These are phyloP conservation scores for Drosera spatulata DNA, from an alignment of 179 eudicot species.

Conservation along the genomic window DNA sequence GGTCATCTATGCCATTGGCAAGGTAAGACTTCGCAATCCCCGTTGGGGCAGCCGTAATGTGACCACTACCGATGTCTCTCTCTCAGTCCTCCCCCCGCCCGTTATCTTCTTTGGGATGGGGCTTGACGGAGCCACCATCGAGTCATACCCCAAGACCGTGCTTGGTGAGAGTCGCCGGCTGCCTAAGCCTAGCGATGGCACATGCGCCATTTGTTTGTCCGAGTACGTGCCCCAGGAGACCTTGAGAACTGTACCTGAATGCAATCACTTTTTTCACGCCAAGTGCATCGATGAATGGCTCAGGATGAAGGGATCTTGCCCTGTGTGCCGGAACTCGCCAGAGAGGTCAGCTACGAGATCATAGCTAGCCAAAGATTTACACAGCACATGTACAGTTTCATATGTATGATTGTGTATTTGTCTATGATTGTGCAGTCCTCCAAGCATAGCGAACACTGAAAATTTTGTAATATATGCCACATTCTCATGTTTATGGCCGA, in stretches of 20 bases:
- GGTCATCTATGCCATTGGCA: constrained; percentile 27
- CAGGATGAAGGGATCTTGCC: constrained; percentile 69
- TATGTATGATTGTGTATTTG: no score
- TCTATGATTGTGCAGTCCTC: no score
- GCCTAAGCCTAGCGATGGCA: constrained; percentile 41
- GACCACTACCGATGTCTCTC: constrained; percentile 18
- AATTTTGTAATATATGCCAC: no score
- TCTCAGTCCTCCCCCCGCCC: constrained; percentile 28
- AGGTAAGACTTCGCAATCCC: constrained; percentile 11
- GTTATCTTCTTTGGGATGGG: constrained; percentile 23
- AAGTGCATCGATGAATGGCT: constrained; percentile 30
- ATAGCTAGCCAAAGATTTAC: no score
- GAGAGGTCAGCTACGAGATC: background rate
- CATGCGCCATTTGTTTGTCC: constrained; percentile 68
- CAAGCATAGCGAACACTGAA: no score
- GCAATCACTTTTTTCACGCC: constrained; percentile 48
- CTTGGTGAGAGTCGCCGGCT: constrained; percentile 63
- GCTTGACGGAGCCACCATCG: constrained; percentile 59
- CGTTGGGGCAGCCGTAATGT: constrained; percentile 7
- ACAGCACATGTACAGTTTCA: no score
- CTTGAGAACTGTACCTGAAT: constrained; percentile 60
- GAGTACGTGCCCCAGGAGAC: constrained; percentile 71
- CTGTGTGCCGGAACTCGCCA: constrained; percentile 72
- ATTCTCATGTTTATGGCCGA: no score
- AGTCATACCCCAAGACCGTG: constrained; percentile 64